Percentiles rank a stretch among this genome's conserved stretches.
These are phyloP conservation scores for Daldinia vernicosa DNA, from an alignment of 495 filamentous ascomycete species.

Conservation along the genomic window DNA sequence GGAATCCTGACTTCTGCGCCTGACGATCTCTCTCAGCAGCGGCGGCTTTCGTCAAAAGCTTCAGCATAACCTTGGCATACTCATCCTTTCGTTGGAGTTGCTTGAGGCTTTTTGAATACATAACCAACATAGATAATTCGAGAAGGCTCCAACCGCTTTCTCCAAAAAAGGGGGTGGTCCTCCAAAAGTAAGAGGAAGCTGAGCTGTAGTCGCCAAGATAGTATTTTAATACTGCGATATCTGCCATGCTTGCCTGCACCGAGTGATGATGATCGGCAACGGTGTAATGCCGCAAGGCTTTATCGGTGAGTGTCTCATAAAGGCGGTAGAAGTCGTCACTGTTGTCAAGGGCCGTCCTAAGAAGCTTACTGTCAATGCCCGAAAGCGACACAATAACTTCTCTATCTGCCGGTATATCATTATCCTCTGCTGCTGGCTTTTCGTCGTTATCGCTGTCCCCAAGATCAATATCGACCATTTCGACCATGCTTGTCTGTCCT, in stretches of 20 bases:
- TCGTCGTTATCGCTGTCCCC: slow-evolving; percentile 45
- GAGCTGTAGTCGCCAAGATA: slow-evolving; percentile 74
- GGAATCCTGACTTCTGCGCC: slow-evolving; percentile 49
- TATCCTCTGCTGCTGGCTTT: slow-evolving; percentile 20
- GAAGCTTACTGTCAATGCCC: slow-evolving; percentile 61
- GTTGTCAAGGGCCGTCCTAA: slow-evolving; percentile 60
- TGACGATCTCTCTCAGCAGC: slow-evolving; percentile 60
- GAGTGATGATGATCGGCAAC: slow-evolving; percentile 79
- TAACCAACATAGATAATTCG: slow-evolving; percentile 81
- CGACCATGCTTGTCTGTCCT: slow-evolving; percentile 56
- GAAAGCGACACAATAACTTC: slow-evolving; percentile 41
- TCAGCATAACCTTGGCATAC: slow-evolving; percentile 77
- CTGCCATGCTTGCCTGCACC: slow-evolving; percentile 78
- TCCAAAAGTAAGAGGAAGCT: slow-evolving; percentile 81
- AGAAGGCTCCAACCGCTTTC: slow-evolving; percentile 80
- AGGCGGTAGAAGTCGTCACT: slow-evolving; percentile 65
- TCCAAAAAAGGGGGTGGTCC: slow-evolving; percentile 83
- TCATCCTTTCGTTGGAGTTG: slow-evolving; percentile 79
- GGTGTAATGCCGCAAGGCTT: slow-evolving; percentile 75
- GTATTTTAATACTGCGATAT: slow-evolving; percentile 86
- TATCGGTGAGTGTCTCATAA: slow-evolving; percentile 76
- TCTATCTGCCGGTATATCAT: slow-evolving; percentile 22
- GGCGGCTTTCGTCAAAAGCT: slow-evolving; percentile 79
- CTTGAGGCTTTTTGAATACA: slow-evolving; percentile 86
- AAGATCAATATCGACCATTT: slow-evolving; percentile 67